Evolutionary conservation across 148 eudicot species (phyloP).

Genomic region (Silene latifolia): DNA sequence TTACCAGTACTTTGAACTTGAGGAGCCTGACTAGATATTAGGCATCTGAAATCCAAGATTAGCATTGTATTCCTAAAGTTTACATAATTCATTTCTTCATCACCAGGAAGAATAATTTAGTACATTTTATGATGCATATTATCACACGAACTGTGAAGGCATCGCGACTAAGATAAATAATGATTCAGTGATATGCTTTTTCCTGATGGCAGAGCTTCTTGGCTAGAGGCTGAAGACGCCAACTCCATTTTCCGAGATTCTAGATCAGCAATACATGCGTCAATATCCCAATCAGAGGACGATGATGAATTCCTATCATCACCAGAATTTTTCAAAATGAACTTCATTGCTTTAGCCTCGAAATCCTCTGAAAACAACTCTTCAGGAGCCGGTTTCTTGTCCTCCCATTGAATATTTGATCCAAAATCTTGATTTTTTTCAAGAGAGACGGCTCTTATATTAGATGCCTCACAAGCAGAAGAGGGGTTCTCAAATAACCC

Average conservation of each 20-base stretch:
- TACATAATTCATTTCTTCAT: too few species aligned
- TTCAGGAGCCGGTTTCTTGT: constrained; percentile 12
- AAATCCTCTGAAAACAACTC: constrained; percentile 12
- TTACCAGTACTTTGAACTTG: too few species aligned
- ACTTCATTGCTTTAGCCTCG: constrained; percentile 10
- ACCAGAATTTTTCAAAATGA: constrained; percentile 5
- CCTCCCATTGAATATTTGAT: constrained; percentile 15
- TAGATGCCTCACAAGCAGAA: constrained; percentile 14
- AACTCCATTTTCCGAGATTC: constrained; percentile 4
- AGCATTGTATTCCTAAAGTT: too few species aligned
- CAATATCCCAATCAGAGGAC: constrained; percentile 28
- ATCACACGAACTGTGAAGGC: too few species aligned
- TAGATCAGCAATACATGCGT: constrained; percentile 17
- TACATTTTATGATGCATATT: too few species aligned
- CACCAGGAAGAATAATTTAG: too few species aligned
- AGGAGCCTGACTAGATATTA: too few species aligned
- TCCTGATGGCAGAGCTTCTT: not conserved
- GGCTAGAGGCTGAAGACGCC: not conserved
- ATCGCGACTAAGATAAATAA: not conserved
- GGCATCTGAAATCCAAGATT: too few species aligned
- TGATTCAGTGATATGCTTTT: not conserved
- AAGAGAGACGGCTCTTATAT: constrained; percentile 2
- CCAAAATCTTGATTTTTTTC: constrained; percentile 5
- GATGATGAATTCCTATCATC: constrained; percentile 24
- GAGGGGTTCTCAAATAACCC: constrained; percentile 12